phyloP scores from a whole-genome alignment of 1,284 basidiomycete species.

The Leccinum angustisporum region DNA sequence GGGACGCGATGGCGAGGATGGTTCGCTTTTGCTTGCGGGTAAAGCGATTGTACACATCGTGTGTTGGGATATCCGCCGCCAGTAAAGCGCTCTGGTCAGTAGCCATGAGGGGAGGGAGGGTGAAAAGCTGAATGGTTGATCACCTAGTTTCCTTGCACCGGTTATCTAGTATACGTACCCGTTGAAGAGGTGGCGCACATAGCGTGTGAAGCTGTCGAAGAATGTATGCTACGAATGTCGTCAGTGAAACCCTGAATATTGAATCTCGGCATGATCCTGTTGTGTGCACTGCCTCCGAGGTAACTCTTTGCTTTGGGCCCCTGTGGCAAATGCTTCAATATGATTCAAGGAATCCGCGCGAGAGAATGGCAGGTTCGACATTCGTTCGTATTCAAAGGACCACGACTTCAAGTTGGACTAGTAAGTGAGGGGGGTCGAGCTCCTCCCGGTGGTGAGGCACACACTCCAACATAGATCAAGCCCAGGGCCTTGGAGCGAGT shows the following conservation, averaged over 20 bases:
- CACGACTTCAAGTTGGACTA: not conserved
- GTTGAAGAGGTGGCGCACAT: not conserved
- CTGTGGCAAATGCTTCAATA: not conserved
- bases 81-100: not conserved
- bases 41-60: conserved; percentile 45
- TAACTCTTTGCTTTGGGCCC: not conserved
- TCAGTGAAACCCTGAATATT: not conserved
- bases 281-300: not conserved
- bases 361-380: not conserved
- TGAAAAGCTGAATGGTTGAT: not conserved
- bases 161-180: not conserved
- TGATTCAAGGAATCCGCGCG: not conserved
- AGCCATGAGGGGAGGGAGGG: not conserved
- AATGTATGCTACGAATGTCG: not conserved
- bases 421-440: not conserved
- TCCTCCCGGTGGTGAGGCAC: not conserved
- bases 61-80: conserved; percentile 1
- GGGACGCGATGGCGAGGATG: conserved; percentile 43
- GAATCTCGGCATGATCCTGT: not conserved
- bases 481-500: not conserved
- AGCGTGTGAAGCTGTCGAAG: not conserved
- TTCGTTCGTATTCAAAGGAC: not conserved
- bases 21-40: conserved; percentile 33
- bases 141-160: not conserved
- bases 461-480: not conserved